Percentiles rank a stretch among this genome's conserved stretches.
Evolutionary conservation across 2,329 filamentous ascomycete genomes (phyloP).

Genomic region (Ceratocystis ficicola): DNA sequence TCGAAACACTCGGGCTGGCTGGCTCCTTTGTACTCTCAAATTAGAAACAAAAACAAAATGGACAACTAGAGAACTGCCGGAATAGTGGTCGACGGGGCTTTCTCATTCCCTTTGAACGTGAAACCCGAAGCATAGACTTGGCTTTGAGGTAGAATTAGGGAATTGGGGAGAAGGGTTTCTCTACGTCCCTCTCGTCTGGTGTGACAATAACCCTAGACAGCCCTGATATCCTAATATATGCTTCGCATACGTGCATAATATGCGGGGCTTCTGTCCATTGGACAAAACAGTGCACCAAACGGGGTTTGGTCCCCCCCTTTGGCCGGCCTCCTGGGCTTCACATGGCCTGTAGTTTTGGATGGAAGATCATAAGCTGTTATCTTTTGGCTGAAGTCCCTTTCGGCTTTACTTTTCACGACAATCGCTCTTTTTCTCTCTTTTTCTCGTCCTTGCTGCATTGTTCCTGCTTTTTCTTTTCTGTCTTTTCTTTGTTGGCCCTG

Average conservation of each 20-base stretch:
- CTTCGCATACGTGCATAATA: slow-evolving; percentile 1
- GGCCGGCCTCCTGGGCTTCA: not conserved
- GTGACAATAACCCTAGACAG: not conserved
- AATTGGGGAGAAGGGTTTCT: too few species aligned
- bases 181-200: too few species aligned
- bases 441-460: not conserved
- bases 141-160: too few species aligned
- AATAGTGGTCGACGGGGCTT: too few species aligned
- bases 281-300: slow-evolving; percentile 8
- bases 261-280: slow-evolving; percentile 7
- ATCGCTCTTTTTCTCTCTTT: not conserved
- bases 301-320: not conserved
- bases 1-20: slow-evolving; percentile 4
- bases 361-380: slow-evolving; percentile 1
- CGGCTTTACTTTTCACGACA: not conserved
- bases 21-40: not conserved
- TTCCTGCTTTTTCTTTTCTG: not conserved
- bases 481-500: not conserved
- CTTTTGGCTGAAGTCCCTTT: not conserved
- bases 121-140: too few species aligned
- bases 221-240: not conserved
- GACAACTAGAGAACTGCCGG: too few species aligned
- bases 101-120: too few species aligned
- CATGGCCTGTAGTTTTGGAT: not conserved
- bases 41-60: not conserved